These are phyloP conservation scores for Trichoderma koningii DNA, from an alignment of 2,329 filamentous ascomycete species.

Conservation along the genomic window DNA sequence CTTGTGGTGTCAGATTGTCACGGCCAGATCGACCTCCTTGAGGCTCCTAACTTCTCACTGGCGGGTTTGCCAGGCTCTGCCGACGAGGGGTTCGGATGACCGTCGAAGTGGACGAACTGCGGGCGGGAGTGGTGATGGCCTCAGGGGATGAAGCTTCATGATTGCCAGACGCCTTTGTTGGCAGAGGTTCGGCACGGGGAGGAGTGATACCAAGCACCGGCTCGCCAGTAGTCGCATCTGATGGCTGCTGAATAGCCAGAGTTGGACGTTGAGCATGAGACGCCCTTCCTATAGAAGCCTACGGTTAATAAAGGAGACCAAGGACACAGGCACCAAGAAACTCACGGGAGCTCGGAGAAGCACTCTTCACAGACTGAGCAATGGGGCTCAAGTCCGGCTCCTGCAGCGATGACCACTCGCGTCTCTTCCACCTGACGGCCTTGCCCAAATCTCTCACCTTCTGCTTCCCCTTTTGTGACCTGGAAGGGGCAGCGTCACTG, in stretches of 20 bases:
- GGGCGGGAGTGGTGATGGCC: background rate
- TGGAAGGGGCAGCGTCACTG: constrained; percentile 46
- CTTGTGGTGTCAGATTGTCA: constrained; percentile 27
- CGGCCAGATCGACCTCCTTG: constrained; percentile 40
- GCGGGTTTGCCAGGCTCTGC: constrained; percentile 32
- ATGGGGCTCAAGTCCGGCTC: constrained; percentile 55
- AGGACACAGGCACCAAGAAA: background rate
- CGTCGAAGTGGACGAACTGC: constrained; percentile 40
- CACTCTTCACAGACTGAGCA: constrained; percentile 44
- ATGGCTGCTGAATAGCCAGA: background rate
- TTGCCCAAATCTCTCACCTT: constrained; percentile 36
- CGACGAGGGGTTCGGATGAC: constrained; percentile 42
- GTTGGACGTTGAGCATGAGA: constrained; percentile 3
- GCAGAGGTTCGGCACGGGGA: background rate
- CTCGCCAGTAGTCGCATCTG: background rate
- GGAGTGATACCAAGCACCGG: background rate
- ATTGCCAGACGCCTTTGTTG: background rate
- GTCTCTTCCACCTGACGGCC: constrained; percentile 49
- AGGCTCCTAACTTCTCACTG: constrained; percentile 37
- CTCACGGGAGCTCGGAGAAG: constrained; percentile 34
- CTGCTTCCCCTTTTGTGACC: constrained; percentile 47
- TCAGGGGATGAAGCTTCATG: background rate
- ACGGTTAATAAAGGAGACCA: background rate
- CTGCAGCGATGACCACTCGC: constrained; percentile 55
- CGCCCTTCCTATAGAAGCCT: constrained; percentile 1